A percentile compares a stretch with the other conserved stretches of the same genome.
These are phyloP conservation scores for Cercospora zeina DNA, from an alignment of 2,329 filamentous ascomycete species.

Conservation along the genomic window DNA sequence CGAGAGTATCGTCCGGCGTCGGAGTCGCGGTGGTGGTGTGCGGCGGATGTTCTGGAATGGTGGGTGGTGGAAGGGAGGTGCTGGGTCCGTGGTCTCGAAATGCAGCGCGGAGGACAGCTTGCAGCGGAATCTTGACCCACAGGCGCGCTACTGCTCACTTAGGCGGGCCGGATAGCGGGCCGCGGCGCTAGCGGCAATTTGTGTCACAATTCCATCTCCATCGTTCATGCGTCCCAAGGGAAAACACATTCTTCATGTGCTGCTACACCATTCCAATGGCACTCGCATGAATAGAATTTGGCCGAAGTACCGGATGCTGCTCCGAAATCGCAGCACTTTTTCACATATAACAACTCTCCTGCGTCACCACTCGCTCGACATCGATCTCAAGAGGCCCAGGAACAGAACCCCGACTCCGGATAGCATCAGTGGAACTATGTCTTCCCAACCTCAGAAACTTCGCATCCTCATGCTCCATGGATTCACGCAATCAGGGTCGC, in stretches of 20 bases:
- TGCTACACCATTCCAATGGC: neutral
- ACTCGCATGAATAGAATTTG: neutral
- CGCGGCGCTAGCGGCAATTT: neutral
- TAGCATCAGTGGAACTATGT: neutral
- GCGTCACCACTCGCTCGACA: neutral
- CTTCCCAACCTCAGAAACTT: slow-evolving; percentile 36
- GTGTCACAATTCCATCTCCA: neutral
- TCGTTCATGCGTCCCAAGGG: neutral
- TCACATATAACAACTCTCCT: neutral
- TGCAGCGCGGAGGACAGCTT: slow-evolving; percentile 16
- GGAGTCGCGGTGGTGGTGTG: neutral
- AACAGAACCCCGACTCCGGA: neutral
- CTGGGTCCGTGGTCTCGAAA: slow-evolving; percentile 12
- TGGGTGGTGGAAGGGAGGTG: slow-evolving; percentile 12
- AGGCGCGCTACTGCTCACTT: slow-evolving; percentile 8
- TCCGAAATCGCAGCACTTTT: neutral
- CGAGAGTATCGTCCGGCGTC: neutral
- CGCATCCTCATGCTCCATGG: slow-evolving; percentile 60
- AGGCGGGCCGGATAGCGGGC: slow-evolving; percentile 9
- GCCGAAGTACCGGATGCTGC: neutral
- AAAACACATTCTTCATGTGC: neutral
- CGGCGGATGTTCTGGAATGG: slow-evolving; percentile 1
- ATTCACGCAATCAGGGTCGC: slow-evolving; percentile 83
- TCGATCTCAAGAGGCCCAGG: neutral
- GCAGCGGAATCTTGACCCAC: slow-evolving; percentile 15